Conservation (phyloP, 345 rosid genomes). For the Acer campestre region DNA sequence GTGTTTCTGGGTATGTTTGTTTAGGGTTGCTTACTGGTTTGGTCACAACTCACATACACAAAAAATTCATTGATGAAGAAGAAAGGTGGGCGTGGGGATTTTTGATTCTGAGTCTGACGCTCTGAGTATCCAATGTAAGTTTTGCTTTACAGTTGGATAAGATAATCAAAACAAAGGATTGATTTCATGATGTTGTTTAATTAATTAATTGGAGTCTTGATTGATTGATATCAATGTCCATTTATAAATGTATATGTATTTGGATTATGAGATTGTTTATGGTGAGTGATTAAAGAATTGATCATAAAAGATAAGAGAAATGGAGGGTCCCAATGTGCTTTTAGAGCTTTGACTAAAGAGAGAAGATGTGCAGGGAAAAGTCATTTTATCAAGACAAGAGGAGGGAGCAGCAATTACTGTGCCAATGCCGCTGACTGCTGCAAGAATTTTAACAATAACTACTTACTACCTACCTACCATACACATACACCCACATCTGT, state of each 20-base stretch:
- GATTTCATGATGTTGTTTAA: too few relatives aligned
- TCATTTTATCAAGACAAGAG: neutral
- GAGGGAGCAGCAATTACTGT: neutral
- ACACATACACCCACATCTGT: too few relatives aligned
- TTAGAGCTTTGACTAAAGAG: constrained; percentile 53
- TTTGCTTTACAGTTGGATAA: constrained; percentile 58
- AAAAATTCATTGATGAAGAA: constrained; percentile 12
- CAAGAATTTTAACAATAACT: too few relatives aligned
- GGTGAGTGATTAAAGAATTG: too few relatives aligned
- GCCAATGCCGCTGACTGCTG: neutral
- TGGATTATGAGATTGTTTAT: too few relatives aligned
- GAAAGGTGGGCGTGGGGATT: neutral
- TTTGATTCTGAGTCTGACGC: constrained; percentile 11
- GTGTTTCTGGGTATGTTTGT: constrained; percentile 24
- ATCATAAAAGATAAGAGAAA: too few relatives aligned
- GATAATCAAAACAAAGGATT: constrained; percentile 18
- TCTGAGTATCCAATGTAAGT: constrained; percentile 41
- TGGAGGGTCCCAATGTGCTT: constrained; percentile 49
- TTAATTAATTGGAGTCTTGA: too few relatives aligned
- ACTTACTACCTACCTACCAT: too few relatives aligned
- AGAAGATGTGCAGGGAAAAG: constrained; percentile 17
- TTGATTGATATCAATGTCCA: too few relatives aligned
- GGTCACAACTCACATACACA: constrained; percentile 1
- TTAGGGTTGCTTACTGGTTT: constrained; percentile 2
- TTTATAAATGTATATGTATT: too few relatives aligned